phyloP scores from a whole-genome alignment of 2,329 filamentous ascomycete genomes.

The Pseudocercospora fuligena region DNA sequence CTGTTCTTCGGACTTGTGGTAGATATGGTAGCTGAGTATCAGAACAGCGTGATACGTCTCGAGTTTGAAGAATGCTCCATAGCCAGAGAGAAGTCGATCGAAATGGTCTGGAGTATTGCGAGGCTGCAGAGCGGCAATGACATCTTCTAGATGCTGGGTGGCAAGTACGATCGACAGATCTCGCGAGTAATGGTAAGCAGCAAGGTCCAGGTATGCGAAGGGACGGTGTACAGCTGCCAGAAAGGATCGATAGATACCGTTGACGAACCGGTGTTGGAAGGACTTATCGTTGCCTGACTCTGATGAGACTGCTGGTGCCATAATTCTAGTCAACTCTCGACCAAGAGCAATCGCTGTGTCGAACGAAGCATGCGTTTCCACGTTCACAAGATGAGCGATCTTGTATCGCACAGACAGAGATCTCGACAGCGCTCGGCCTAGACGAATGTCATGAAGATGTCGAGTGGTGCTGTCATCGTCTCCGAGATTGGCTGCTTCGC shows the following conservation, averaged over 20 bases:
- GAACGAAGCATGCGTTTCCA: background rate
- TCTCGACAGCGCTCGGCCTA: background rate
- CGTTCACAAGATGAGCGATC: conserved; percentile 2
- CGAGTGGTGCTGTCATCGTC: background rate
- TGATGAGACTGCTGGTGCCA: background rate
- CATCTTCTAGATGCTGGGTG: background rate
- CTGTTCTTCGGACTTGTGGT: background rate
- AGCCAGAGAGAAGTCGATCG: background rate
- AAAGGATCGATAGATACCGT: background rate
- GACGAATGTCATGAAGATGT: background rate
- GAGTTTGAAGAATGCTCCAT: conserved; percentile 4
- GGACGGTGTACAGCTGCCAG: background rate
- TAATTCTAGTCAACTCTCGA: background rate
- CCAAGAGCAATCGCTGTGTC: background rate
- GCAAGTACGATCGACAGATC: background rate
- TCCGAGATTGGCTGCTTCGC: background rate
- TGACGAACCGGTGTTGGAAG: conserved; percentile 1
- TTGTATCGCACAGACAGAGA: background rate
- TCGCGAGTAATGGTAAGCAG: background rate
- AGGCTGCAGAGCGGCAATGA: background rate
- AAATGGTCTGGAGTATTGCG: background rate
- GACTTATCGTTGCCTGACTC: background rate
- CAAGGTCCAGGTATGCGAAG: background rate
- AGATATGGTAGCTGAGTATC: background rate
- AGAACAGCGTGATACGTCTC: conserved; percentile 3